phyloP scores from a whole-genome alignment of 305 asterid species.

The Solanum aculeatissimum region DNA sequence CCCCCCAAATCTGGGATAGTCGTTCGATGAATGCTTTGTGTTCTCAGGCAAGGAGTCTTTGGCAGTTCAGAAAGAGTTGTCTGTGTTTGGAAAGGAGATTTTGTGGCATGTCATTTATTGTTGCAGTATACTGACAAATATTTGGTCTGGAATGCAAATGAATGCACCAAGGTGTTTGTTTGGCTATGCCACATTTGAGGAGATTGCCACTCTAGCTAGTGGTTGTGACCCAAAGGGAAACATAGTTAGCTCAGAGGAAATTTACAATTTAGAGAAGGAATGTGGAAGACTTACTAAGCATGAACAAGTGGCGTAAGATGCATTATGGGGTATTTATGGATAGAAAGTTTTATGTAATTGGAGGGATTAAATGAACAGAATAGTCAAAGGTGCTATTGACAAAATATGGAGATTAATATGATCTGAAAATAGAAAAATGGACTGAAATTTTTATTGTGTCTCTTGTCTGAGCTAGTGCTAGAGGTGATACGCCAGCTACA shows the following conservation, averaged over 20 bases:
- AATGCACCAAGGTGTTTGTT: slow-evolving; percentile 37
- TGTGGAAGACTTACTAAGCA: neutral
- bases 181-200: neutral
- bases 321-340: neutral
- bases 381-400: slow-evolving; percentile 18
- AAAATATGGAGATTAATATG: slow-evolving; percentile 43
- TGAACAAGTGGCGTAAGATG: neutral
- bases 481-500: slow-evolving; percentile 16
- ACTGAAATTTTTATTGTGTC: slow-evolving; percentile 51
- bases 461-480: slow-evolving; percentile 19
- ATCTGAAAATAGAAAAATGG: slow-evolving; percentile 41
- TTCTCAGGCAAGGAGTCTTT: slow-evolving; percentile 55
- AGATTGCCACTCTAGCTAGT: neutral
- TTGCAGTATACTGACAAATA: slow-evolving; percentile 47
- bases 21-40: slow-evolving; percentile 45
- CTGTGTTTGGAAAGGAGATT: slow-evolving; percentile 55
- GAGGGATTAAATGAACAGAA: slow-evolving; percentile 33
- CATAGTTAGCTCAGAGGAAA: neutral
- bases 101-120: slow-evolving; percentile 39
- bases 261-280: neutral
- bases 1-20: neutral
- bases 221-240: neutral
- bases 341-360: slow-evolving; percentile 49
- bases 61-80: slow-evolving; percentile 71
- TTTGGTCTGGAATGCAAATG: slow-evolving; percentile 50